These are phyloP conservation scores for Claviceps citrina DNA, from an alignment of 2,329 filamentous ascomycete genomes.

Conservation along the genomic window DNA sequence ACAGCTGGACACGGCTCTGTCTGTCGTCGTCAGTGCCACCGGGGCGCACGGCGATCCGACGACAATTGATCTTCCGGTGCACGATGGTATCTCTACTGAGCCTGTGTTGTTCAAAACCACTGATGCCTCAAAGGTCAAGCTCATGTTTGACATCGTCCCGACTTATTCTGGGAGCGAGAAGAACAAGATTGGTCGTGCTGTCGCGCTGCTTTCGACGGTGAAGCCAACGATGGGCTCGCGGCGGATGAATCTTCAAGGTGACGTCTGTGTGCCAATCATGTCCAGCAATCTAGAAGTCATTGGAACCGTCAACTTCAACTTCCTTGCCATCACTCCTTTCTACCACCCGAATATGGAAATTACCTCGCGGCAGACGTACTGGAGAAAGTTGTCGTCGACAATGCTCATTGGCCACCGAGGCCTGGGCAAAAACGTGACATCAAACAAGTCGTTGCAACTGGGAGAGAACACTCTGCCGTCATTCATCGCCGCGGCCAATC, in stretches of 20 bases:
- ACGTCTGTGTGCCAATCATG: constrained; percentile 82
- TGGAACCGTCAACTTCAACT: constrained; percentile 92
- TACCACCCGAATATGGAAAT: constrained; percentile 86
- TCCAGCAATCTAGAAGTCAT: constrained; percentile 78
- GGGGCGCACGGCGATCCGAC: constrained; percentile 77
- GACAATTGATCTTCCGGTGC: constrained; percentile 80
- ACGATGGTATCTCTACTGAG: constrained; percentile 86
- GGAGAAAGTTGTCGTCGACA: constrained; percentile 79
- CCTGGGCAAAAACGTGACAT: constrained; percentile 76
- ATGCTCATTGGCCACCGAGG: constrained; percentile 65
- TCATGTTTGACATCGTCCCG: constrained; percentile 87
- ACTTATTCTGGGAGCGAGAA: constrained; percentile 87
- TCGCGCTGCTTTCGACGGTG: constrained; percentile 74
- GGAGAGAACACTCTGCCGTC: constrained; percentile 94
- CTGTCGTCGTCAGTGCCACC: constrained; percentile 73
- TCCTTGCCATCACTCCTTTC: constrained; percentile 87
- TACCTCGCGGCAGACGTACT: constrained; percentile 83
- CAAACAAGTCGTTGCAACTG: constrained; percentile 75
- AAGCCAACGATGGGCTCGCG: constrained; percentile 70
- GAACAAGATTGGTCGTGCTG: constrained; percentile 74
- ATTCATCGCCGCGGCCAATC: constrained; percentile 87
- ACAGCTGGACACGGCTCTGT: constrained; percentile 85
- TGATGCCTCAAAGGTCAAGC: constrained; percentile 66
- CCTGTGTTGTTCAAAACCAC: constrained; percentile 76
- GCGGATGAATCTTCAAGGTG: constrained; percentile 82